Conservation (phyloP, 2,329 filamentous ascomycete genomes). For the Acrocalymma vagum region DNA sequence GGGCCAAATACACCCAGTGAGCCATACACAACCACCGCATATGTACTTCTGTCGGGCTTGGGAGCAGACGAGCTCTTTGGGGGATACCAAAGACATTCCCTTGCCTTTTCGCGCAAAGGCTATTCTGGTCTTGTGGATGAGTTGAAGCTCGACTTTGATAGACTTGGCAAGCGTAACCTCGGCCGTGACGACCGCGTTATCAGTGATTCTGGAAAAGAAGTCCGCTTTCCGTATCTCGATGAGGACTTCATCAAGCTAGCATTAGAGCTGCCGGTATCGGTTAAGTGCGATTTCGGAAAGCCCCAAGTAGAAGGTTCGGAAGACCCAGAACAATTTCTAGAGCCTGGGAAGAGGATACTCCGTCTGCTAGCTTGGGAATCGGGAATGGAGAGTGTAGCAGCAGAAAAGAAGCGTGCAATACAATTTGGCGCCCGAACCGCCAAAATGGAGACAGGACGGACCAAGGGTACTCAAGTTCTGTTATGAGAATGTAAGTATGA, state of each 20-base stretch:
- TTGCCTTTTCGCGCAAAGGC: constrained; percentile 75
- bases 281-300: constrained; percentile 86
- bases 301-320: constrained; percentile 22
- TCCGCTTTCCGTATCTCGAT: constrained; percentile 89
- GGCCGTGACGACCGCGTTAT: constrained; percentile 93
- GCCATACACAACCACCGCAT: constrained; percentile 73
- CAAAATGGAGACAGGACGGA: constrained; percentile 58
- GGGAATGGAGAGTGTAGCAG: constrained; percentile 74
- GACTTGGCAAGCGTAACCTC: constrained; percentile 92
- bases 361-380: constrained; percentile 78
- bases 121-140: constrained; percentile 80
- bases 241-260: constrained; percentile 86
- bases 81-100: constrained; percentile 85
- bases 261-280: constrained; percentile 75
- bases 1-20: constrained; percentile 33
- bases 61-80: constrained; percentile 97
- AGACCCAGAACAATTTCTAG: constrained; percentile 57
- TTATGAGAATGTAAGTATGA: constrained; percentile 36
- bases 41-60: constrained; percentile 88
- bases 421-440: constrained; percentile 53
- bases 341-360: constrained; percentile 83
- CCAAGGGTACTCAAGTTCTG: constrained; percentile 57
- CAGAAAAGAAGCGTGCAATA: constrained; percentile 92
- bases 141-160: constrained; percentile 81
- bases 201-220: constrained; percentile 87